Percentiles rank a stretch among this genome's conserved stretches.
Evolutionary conservation across 2,329 filamentous ascomycete species (phyloP).

Genomic region (Xylariaceae sp.): DNA sequence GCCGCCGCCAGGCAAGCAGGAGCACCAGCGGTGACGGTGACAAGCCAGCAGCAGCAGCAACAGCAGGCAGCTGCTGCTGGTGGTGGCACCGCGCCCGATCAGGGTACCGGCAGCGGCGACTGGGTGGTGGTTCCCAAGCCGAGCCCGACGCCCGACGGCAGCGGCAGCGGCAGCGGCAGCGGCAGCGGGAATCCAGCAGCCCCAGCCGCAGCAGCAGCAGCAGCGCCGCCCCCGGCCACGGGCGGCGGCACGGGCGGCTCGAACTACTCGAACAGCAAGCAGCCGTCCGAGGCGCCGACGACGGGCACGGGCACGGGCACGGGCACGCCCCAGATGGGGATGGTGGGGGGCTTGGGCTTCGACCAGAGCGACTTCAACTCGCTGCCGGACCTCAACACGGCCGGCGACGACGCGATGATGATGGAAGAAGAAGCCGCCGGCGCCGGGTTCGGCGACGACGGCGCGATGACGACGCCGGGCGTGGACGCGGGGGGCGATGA

Average conservation of each 20-base stretch:
- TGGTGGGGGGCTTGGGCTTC: no score
- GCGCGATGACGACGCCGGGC: no score
- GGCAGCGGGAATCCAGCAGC: slow-evolving; percentile 15
- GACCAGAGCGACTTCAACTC: slow-evolving; percentile 57
- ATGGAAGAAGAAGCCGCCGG: no score
- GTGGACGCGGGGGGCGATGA: no score
- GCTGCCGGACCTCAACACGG: slow-evolving; percentile 60
- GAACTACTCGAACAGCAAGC: slow-evolving; percentile 28
- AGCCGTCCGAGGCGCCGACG: slow-evolving; percentile 33
- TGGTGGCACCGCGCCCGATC: slow-evolving; percentile 43
- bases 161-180: slow-evolving; percentile 13
- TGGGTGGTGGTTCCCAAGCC: slow-evolving; percentile 71
- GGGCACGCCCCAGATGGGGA: slow-evolving; percentile 38
- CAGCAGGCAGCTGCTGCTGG: no score
- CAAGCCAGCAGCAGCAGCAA: slow-evolving; percentile 26
- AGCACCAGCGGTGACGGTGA: slow-evolving; percentile 27
- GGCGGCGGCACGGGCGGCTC: no score
- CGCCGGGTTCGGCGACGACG: slow-evolving; percentile 54
- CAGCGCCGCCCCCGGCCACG: no score
- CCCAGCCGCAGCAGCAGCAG: no score
- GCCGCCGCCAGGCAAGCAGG: slow-evolving; percentile 29
- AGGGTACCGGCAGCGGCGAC: slow-evolving; percentile 51
- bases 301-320: no score
- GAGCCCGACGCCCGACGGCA: slow-evolving; percentile 35
- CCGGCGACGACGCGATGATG: no score